These are phyloP conservation scores for Geotrichum fermentans DNA, from an alignment of 1,139 yeast genomes.

Conservation along the genomic window DNA sequence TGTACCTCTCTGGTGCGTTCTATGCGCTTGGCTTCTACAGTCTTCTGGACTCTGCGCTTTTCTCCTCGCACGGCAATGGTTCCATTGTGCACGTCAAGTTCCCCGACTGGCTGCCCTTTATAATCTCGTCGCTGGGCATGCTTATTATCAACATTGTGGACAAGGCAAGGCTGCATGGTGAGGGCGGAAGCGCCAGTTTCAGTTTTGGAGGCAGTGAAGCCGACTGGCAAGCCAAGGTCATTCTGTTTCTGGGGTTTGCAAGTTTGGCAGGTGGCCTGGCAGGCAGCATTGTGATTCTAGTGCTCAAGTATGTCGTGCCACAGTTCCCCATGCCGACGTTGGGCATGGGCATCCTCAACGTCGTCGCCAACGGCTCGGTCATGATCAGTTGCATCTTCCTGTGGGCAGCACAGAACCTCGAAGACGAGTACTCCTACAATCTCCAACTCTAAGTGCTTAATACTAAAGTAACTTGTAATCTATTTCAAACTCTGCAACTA, in stretches of 20 bases:
- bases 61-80: constrained; percentile 78
- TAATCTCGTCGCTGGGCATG: constrained; percentile 88
- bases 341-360: constrained; percentile 91
- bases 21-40: constrained; percentile 90
- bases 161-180: constrained; percentile 66
- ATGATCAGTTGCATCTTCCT: constrained; percentile 82
- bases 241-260: constrained; percentile 86
- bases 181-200: constrained; percentile 45
- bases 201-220: constrained; percentile 52
- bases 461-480: not conserved
- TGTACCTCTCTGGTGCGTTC: constrained; percentile 66
- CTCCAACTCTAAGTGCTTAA: constrained; percentile 54
- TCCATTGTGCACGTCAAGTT: constrained; percentile 82
- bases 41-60: constrained; percentile 82
- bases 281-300: constrained; percentile 83
- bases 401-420: constrained; percentile 92
- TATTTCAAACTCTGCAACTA: not conserved
- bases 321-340: constrained; percentile 79
- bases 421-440: constrained; percentile 91
- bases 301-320: constrained; percentile 75
- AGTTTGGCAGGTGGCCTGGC: constrained; percentile 91
- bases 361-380: constrained; percentile 69
- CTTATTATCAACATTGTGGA: constrained; percentile 87
- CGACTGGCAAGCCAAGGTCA: constrained; percentile 91
- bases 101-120: constrained; percentile 86